Evolutionary conservation across 2,329 filamentous ascomycete genomes (phyloP).

Genomic region (Sporothrix mexicana): DNA sequence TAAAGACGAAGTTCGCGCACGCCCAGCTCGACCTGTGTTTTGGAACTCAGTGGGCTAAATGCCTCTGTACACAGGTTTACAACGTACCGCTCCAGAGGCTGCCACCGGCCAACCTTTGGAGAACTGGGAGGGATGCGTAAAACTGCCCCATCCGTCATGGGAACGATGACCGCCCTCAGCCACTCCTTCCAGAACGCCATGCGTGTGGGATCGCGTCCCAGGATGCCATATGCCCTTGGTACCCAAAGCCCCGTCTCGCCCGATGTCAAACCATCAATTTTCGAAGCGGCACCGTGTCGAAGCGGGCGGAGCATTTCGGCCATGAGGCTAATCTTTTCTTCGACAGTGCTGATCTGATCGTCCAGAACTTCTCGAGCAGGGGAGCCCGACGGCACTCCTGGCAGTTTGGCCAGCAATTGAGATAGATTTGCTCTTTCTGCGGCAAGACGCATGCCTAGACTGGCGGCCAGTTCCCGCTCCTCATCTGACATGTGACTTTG

Average conservation of each 20-base stretch:
- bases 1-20: constrained; percentile 90
- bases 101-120: constrained; percentile 90
- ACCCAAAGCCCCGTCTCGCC: constrained; percentile 97
- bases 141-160: constrained; percentile 89
- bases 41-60: constrained; percentile 87
- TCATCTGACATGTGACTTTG: constrained; percentile 87
- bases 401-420: constrained; percentile 81
- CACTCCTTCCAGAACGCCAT: constrained; percentile 98
- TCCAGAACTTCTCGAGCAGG: constrained; percentile 82
- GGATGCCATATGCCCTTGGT: constrained; percentile 87
- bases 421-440: constrained; percentile 89
- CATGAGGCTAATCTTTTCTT: constrained; percentile 98
- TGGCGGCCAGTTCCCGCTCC: constrained; percentile 89
- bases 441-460: constrained; percentile 85
- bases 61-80: constrained; percentile 97
- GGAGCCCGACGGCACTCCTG: constrained; percentile 79
- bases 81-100: constrained; percentile 94
- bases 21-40: constrained; percentile 92
- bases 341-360: constrained; percentile 91
- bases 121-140: constrained; percentile 86
- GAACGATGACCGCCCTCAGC: constrained; percentile 90
- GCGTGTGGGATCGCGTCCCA: constrained; percentile 82
- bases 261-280: constrained; percentile 94
- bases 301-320: constrained; percentile 92
- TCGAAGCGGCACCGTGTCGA: constrained; percentile 90